Base-by-base conservation (phyloP, 2,329 filamentous ascomycete genomes). In the Fusarium redolens region DNA sequence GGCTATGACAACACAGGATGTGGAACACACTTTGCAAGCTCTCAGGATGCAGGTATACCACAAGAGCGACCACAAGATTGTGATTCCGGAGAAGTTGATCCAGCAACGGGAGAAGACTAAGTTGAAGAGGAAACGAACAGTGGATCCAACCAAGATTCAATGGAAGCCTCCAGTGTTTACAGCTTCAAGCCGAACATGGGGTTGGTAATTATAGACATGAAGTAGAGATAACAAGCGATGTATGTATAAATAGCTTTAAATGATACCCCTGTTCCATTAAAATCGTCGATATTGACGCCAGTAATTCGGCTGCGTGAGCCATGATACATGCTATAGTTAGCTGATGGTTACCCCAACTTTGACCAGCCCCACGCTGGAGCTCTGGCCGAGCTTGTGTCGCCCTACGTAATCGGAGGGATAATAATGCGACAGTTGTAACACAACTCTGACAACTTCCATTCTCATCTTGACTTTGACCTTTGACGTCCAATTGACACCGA, bases 81-180 rank as follows among this genome's bases (percentile, higher is more conserved):
- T 98, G 30, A 87, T 99, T 37, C 95, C 96, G 0, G 93, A 96
- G 72, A 91, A 93, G 67, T 88, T 97, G 57, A 87, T 98, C 64
- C 88, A 92, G 80, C 90, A 93, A 78, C 88, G 93, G 73, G 92
- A 95, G 75, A 97, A 94, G 83, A 90, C 93, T 74, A 95, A 92
- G 83, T 80, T 89, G 59, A 98, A 97, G 83, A 90, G 92, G 66
- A 92, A 92, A 81, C 88, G 92, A 61, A 84, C 88, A 48, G 95
- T 99, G 72, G 93, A 97, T 69, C 87, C 95, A 0, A 88, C 90
- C 25, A 89, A 89, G 77, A 90, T 99, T 64, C 92, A 95, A 78
- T 99, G 96, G 96, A 98, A 97, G 82, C 96, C 96, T 15, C 96
- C 96, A 0, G 93, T 98, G 0, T 98, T 98, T 79, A 95, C 92